Base-by-base conservation (phyloP, 129 eudicot genomes). In the Smallanthus sonchifolius region DNA sequence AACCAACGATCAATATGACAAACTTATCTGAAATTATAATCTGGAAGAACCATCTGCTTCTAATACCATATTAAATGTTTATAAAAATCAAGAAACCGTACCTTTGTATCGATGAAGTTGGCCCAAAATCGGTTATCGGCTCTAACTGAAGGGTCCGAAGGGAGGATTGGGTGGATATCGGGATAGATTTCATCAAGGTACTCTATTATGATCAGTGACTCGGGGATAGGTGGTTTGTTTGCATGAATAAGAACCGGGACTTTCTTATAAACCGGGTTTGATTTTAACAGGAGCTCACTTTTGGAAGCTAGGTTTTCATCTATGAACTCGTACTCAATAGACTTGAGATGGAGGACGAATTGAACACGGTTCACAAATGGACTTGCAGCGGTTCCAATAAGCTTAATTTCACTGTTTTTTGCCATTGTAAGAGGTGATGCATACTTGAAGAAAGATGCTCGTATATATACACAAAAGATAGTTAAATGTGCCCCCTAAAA, bases 191-290 rank as follows among this genome's bases (percentile, higher is more conserved):
- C 81, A 16, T 77, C 81, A 1, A 77, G 59, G 9, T 63, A 75
- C 65, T 75, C 62, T 10, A 75, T 40, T 47, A 75, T 75, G 13
- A 48, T 10, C 10, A 63, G 28, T 34, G 79, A 75, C 71, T 75
- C 79, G 4, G 38, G 36, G 24, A 75, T 47, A 15, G 71, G 63
- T 6, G 72, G 63, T 17, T 67, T 68, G 34, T 77, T 39, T 5
- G 17, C 74, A 43, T 67, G 69, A 16, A 77, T 1, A 5, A 77
- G 56, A 35, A 77, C 70, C 0, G 76, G 76, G 13, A 77, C 24
- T 15, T 77, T 77, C 30, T 77, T 59, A 15, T 69, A 9, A 45
- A 77, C 71, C 32, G 82, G 82, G 35, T 77, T 77, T 1, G 79
- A 75, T 69, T 32, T 56, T 2, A 56, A 20, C 8, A 55, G 36